Evolutionary conservation across 805 yeast species (phyloP).

Genomic region (Lipomyces orientalis): DNA sequence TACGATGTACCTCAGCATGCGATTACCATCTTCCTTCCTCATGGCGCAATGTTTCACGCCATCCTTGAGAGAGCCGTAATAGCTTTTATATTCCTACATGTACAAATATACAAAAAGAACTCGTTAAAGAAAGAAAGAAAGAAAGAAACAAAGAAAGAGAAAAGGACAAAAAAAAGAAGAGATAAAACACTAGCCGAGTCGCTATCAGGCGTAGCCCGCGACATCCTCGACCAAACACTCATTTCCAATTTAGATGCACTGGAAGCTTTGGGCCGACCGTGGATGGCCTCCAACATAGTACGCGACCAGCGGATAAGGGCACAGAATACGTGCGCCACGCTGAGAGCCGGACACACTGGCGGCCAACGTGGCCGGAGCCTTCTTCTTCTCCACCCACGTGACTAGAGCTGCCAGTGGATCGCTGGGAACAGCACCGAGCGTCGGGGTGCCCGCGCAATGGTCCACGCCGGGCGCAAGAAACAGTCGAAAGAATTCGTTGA

Average conservation of each 20-base stretch:
- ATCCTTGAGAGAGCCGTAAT: too few relatives aligned
- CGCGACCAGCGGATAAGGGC: not conserved
- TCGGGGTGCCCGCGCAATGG: slow-evolving; percentile 10
- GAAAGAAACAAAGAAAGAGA: too few relatives aligned
- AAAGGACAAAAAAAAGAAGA: too few relatives aligned
- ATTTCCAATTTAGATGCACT: not conserved
- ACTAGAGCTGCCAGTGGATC: slow-evolving; percentile 9
- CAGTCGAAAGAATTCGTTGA: not conserved
- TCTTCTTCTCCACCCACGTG: slow-evolving; percentile 8
- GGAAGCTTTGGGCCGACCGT: not conserved
- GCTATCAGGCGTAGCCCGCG: too few relatives aligned
- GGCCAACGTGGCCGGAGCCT: slow-evolving; percentile 5
- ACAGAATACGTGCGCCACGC: not conserved
- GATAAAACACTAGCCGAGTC: too few relatives aligned
- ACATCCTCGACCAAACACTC: not conserved
- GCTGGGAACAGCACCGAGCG: slow-evolving; percentile 10
- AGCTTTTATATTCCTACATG: too few relatives aligned
- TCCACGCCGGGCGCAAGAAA: slow-evolving; percentile 14
- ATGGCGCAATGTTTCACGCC: too few relatives aligned
- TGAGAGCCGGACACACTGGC: not conserved
- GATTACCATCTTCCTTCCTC: too few relatives aligned
- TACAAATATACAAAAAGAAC: too few relatives aligned
- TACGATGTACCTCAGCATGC: too few relatives aligned
- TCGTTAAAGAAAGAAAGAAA: too few relatives aligned
- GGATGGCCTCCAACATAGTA: not conserved